Evolutionary conservation across 148 eudicot genomes (phyloP), one percentile per base, ranked within the genome.

Genomic region (Spergularia bocconei): DNA sequence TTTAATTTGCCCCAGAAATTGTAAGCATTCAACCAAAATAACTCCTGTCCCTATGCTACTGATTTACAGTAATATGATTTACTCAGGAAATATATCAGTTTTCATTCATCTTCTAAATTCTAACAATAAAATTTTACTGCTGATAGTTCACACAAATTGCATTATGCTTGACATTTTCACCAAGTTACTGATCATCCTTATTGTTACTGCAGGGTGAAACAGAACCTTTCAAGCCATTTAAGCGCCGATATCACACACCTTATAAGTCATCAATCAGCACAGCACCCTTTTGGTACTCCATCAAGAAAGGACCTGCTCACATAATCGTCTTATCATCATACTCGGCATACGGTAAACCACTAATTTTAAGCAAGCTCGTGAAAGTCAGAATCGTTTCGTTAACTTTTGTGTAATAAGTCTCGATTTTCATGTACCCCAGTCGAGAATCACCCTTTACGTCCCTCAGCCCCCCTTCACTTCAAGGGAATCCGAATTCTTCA

Each of bases 271-370:
- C 97, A 78, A 69, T 83, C 10, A 95, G 98, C 68, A 85, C 88
- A 41, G 75, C 83, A 53, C 97, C 94, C 2, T 83, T 87, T 52
- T 92, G 98, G 98, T 95, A 95, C 83, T 92, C 98, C 8, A 88
- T 95, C 87, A 95, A 92, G 96, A 83, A 96, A 86, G 98, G 91
- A 74, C 88, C 97, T 39, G 92, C 98, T 55, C 81, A 92, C 80
- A 87, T 95, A 73, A 89, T 95, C 9, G 98, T 95, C 71, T 72
- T 95, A 70, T 80, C 97, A n/a, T 87, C 97, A 21, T 95, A 95
- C 69, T 92, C 98, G 9, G 89, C 97, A 36, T 90, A 87, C 66
- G 97, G 98, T 94, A 86, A 72, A 41, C 36, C 65, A 44, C 10
- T 44, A 6, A 5, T 6, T 9, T 9, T 44, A 6, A 4, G 47